Evolutionary conservation across 768 basidiomycete species (phyloP).

Genomic region (Russula lepida): DNA sequence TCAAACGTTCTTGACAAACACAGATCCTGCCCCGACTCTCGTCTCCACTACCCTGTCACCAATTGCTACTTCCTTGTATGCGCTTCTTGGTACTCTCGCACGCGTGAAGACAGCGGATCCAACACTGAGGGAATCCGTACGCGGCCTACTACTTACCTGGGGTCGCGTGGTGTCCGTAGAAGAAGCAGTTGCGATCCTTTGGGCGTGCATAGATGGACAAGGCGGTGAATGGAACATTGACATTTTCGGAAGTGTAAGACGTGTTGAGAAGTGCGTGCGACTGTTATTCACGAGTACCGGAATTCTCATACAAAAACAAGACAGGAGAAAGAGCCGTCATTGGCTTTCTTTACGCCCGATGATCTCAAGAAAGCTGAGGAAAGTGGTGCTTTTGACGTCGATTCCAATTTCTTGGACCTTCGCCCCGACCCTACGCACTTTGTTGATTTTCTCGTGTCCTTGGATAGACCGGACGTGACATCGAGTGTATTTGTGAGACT

Average conservation of each 20-base stretch:
- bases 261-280: constrained; percentile 36
- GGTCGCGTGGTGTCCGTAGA: constrained; percentile 49
- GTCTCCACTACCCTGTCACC: constrained; percentile 59
- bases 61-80: constrained; percentile 58
- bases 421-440: constrained; percentile 73
- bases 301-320: constrained; percentile 6
- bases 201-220: constrained; percentile 47
- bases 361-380: constrained; percentile 35
- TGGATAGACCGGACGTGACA: constrained; percentile 62
- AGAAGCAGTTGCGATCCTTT: constrained; percentile 49
- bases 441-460: constrained; percentile 51
- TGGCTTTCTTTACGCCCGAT: constrained; percentile 46
- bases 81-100: constrained; percentile 49
- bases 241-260: constrained; percentile 43
- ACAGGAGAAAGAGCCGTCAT: constrained; percentile 23
- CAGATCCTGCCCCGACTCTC: constrained; percentile 69
- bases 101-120: constrained; percentile 56
- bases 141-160: constrained; percentile 64
- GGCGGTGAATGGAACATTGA: constrained; percentile 49
- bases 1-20: constrained; percentile 54
- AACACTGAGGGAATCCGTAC: constrained; percentile 46
- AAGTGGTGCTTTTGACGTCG: constrained; percentile 37
- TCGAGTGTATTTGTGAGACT: constrained; percentile 67
- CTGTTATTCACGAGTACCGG: background rate
- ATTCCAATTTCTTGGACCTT: constrained; percentile 52